A percentile compares a stretch with the other conserved stretches of the same genome.
These are phyloP conservation scores for Fusarium keratoplasticum DNA, from an alignment of 2,329 filamentous ascomycete genomes.

Conservation along the genomic window DNA sequence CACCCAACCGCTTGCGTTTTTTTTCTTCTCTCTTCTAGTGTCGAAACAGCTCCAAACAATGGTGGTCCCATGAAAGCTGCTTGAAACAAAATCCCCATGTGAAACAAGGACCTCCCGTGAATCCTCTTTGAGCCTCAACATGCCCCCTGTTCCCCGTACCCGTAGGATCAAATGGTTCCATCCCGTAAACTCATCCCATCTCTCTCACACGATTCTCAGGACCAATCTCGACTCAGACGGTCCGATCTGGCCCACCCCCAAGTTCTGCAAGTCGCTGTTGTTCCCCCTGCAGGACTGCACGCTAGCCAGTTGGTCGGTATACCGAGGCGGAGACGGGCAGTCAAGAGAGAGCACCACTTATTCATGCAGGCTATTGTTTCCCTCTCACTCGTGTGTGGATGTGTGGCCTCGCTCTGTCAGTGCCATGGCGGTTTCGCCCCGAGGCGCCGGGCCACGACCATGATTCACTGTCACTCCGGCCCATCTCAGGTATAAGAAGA, in stretches of 20 bases:
- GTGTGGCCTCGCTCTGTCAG: neutral
- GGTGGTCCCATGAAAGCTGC: neutral
- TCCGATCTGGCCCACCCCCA: neutral
- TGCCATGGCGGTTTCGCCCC: neutral
- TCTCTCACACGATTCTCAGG: neutral
- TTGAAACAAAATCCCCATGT: slow-evolving; percentile 3
- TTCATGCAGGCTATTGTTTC: slow-evolving; percentile 4
- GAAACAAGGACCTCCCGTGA: slow-evolving; percentile 13
- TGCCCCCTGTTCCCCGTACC: neutral
- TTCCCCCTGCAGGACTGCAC: slow-evolving; percentile 6
- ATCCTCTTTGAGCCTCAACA: neutral
- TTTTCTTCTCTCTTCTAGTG: neutral
- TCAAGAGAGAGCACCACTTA: neutral
- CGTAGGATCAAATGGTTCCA: neutral
- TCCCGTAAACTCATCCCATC: neutral
- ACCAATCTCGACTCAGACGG: neutral
- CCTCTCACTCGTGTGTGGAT: neutral
- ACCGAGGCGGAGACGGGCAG: neutral
- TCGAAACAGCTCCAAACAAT: neutral
- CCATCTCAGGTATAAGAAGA: slow-evolving; percentile 24
- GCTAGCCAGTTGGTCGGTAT: slow-evolving; percentile 9
- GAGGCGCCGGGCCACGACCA: neutral
- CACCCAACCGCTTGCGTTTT: neutral
- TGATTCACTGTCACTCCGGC: slow-evolving; percentile 24
- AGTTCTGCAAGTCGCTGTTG: neutral